Evolutionary conservation across 441 rosid species (phyloP), one percentile per base, ranked within the genome.

Genomic region (Isatis lusitanica): DNA sequence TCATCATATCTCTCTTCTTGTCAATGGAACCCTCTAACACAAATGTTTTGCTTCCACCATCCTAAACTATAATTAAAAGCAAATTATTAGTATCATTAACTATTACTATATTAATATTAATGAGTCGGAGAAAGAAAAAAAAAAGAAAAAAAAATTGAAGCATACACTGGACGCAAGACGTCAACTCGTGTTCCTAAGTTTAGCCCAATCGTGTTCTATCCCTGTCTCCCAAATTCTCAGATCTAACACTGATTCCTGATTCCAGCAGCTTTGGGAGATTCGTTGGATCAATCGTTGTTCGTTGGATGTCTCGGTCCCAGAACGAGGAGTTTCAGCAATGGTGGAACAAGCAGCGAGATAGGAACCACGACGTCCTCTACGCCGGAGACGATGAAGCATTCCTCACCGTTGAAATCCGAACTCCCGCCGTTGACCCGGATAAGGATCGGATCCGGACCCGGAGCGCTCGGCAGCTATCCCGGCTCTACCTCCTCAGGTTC

Each of bases 251-350:
- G 44, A 73, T 52, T 58, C 38, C 26, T 28, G 50, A 13, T 16
- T 52, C 10, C 9, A 35, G 9, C 17, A 17, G 11, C 36, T 35
- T 63, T 9, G 17, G 57, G 51, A 42, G 26, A 35, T 53, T 35
- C 63, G 35, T 53, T 35, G 44, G 35, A 36, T 36, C 39, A 33
- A 7, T 5, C 53, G 6, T 28, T 16, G 3, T 24, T 46, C 47
- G 69, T 59, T 61, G 66, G 39, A 90, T 91, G 97, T 86, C 91
- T 79, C 88, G 88, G 8, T 68, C 87, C 4, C 95, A 84, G 65
- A 90, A 90, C 82, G 75, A 80, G 59, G 98, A 90, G 85, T 93
- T 93, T 82, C 97, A 88, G 60, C 84, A 91, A 87, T 89, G 98
- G 94, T 93, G 98, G 98, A 93, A 88, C 87, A 84, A 89, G 71